Evolutionary conservation across 2,329 filamentous ascomycete genomes (phyloP), one percentile per base, ranked within the genome.

Genomic region (Fonsecaea monophora): DNA sequence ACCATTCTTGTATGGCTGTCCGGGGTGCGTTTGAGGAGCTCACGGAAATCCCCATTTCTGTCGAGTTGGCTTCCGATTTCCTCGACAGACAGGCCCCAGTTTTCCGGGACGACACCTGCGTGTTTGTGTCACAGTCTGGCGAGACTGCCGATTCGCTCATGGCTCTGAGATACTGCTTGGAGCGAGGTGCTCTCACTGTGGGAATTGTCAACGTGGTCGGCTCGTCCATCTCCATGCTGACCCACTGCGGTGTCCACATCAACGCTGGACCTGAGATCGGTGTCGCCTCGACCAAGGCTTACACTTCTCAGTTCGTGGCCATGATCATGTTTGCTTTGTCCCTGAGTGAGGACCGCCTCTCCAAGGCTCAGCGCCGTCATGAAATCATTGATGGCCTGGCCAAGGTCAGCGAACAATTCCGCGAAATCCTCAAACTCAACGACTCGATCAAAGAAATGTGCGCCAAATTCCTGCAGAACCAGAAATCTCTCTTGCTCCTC

Each of bases 251-350:
- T 93, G 95, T 99, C 64, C 95, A 99, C 85, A 94, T 99, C 85
- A 99, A 99, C 82, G 95, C 95, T 73, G 95, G 95, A 65, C 95
- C 95, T 62, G 95, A 99, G 81, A 98, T 99, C 71, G 95, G 95
- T 89, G 95, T 99, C 72, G 95, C 95, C 68, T 98, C 94, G 55
- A 99, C 95, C 81, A 99, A 99, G 86, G 95, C 95, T 45, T 99
- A 99, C 84, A 99, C 95, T 13, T 98, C 95, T 55, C 95, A 99
- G 80, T 99, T 98, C 81, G 92, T 99, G 77, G 96, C 95, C 79
- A 97, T 99, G 93, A 91, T 98, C 82, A 99, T 99, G 95, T 98
- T 99, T 76, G 95, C 95, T 6, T 85, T 99, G 71, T 97, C 94
- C 35, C 87, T 99, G 66, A 95, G 92, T 76, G 95, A 99, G 83